Evolutionary conservation across 345 rosid species (phyloP), one percentile per base, ranked within the genome.

Genomic region (Gossypium herbaceum): DNA sequence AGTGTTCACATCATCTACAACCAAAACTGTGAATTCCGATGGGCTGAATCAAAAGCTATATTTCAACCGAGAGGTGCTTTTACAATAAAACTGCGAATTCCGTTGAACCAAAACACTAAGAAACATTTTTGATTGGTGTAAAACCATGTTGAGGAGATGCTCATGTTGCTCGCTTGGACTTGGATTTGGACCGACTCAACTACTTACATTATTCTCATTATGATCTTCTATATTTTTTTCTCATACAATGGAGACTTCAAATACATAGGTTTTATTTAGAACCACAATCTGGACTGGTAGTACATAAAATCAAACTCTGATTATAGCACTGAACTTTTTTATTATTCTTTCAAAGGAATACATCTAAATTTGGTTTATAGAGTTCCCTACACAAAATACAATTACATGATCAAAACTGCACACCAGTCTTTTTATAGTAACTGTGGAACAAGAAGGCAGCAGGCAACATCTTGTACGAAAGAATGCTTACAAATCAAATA

Each of bases 401-500:
- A 25, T 25, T 60, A 25, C 41, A 57, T 9, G 24, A 25, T 45
- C 56, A 73, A 73, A 59, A 73, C 55, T 73, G 75, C 67, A 44
- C 16, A 47, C 56, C 66, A 58, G 39, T 43, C 55, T 47, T 45
- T 29, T 48, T 24, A 13, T 25, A 24, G 27, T 45, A 15, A 58
- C 44, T 45, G 51, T 16, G 34, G 45, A 58, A 43, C 12, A 44
- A 41, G 62, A 16, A 56, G 25, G 60, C 25, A 56, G n/a, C 56
- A 29, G 48, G 12, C 48, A 29, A 15, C 22, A 72, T 72, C 56
- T 59, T 20, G 80, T 68, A 70, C 41, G 70, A 82, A 91, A 85
- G 85, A 89, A 89, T 91, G 91, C 73, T 77, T 79, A 86, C 89
- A 84, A 82, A 77, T 83, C 82, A 72, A 80, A 80, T 79, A 76